Evolutionary conservation across 805 yeast genomes (phyloP), one percentile per base, ranked within the genome.

Genomic region (Ogataea haglerorum): DNA sequence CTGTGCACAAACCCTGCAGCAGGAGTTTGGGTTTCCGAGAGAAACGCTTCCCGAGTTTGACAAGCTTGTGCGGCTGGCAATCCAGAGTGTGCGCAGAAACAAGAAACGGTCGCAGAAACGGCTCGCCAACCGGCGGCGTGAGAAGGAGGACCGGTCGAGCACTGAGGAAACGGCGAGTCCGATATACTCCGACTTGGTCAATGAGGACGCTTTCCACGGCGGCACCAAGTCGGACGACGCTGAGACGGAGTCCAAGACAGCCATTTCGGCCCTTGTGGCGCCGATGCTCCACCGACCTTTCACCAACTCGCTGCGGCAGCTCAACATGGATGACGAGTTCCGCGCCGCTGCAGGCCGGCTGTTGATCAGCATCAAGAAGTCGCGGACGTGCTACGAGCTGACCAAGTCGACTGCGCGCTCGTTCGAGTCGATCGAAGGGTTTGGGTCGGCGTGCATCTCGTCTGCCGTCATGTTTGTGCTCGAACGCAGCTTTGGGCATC

Each of bases 31-130:
- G 5, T 90, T 80, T 58, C 75, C 82, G 2, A 64, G 63, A 2
- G 73, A 71, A 5, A 71, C 78, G 10, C 64, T 79, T 19, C 62
- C 69, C 1, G 98, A 93, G 49, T 91, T 91, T 58, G 95, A 89
- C 61, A 85, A 83, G 59, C 70, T 91, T 25, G 97, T 93, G 0
- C 70, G 95, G 26, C 95, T 96, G 8, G 98, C 96, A 1, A 82
- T 91, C 19, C 99, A 91, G 63, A 82, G 95, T 37, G 97, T 86
- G 2, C 69, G 98, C 47, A 70, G 99, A 49, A 91, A 91, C 60
- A 72, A 95, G 45, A 86, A 83, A 56, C 63, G 95, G 48, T 75
- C 78, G 6, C 68, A 69, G 45, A 73, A 71, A 51, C 57, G 65
- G 36, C 40, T 52, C 8, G 64, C 63, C 2, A 54, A 51, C 27